Percentiles rank a stretch among this genome's conserved stretches.
Conservation (phyloP, 2,329 filamentous ascomycete genomes). For the Phialophora verrucosa region DNA sequence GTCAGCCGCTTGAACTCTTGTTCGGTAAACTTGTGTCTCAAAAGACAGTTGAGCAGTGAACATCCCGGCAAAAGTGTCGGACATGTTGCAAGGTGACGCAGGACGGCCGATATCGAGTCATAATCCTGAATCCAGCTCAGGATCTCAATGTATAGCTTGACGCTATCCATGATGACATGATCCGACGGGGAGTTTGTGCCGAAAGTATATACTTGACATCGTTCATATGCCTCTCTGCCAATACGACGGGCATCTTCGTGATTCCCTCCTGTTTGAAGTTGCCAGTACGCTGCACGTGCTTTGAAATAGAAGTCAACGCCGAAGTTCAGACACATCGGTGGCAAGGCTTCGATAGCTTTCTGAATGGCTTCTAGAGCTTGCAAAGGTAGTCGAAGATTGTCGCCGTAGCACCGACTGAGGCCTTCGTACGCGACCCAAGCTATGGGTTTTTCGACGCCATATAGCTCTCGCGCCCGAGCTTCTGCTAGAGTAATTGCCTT, state of each 20-base stretch:
- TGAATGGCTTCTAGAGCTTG: constrained; percentile 23
- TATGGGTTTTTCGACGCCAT: constrained; percentile 10
- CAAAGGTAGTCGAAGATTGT: constrained; percentile 21
- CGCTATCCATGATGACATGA: constrained; percentile 12
- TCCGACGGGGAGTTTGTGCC: constrained; percentile 9
- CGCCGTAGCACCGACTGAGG: constrained; percentile 24
- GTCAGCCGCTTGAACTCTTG: constrained; percentile 12
- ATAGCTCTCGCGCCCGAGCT: constrained; percentile 9
- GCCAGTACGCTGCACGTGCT: constrained; percentile 11
- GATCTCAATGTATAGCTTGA: constrained; percentile 21
- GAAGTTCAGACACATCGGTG: neutral
- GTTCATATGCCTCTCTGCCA: constrained; percentile 18
- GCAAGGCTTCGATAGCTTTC: constrained; percentile 19
- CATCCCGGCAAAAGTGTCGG: constrained; percentile 10
- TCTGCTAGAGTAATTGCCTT: constrained; percentile 19
- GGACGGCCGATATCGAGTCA: constrained; percentile 9
- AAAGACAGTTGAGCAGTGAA: constrained; percentile 4
- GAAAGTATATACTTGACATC: constrained; percentile 7
- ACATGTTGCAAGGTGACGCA: constrained; percentile 11
- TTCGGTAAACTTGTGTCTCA: constrained; percentile 13
- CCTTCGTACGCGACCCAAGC: constrained; percentile 28
- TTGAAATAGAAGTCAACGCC: constrained; percentile 21
- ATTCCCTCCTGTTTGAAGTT: constrained; percentile 3
- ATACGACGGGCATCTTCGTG: constrained; percentile 16
- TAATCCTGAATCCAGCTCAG: constrained; percentile 9